Conservation (phyloP, 495 filamentous ascomycete species). For the Penicillium arizonense region DNA sequence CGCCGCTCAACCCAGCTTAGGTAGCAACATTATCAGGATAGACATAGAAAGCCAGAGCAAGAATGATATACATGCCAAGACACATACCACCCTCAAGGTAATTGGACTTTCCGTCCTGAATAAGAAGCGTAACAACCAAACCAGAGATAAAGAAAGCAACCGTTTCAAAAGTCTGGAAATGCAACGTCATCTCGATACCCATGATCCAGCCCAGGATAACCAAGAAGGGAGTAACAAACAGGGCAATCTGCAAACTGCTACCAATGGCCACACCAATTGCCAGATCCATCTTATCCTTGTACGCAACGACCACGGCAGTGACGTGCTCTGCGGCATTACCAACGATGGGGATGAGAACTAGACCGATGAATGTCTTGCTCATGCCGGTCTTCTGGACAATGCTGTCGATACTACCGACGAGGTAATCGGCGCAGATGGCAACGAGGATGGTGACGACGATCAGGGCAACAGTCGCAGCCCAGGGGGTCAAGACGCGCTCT, state of each 20-base stretch:
- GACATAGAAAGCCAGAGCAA: constrained; percentile 85
- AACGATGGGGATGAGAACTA: constrained; percentile 94
- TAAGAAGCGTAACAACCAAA: constrained; percentile 86
- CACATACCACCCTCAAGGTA: constrained; percentile 95
- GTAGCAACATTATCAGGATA: constrained; percentile 63
- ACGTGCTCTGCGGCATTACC: constrained; percentile 98
- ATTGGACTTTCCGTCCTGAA: constrained; percentile 92
- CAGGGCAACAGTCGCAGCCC: constrained; percentile 70
- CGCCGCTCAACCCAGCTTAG: not conserved
- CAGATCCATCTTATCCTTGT: constrained; percentile 97
- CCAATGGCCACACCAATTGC: constrained; percentile 94
- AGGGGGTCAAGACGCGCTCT: constrained; percentile 61
- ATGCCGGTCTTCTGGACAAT: constrained; percentile 82
- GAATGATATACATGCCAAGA: constrained; percentile 74
- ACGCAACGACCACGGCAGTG: constrained; percentile 86
- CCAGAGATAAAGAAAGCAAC: constrained; percentile 90
- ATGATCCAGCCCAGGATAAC: constrained; percentile 94
- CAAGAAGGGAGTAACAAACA: constrained; percentile 86
- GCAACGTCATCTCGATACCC: constrained; percentile 78
- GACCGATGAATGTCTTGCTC: constrained; percentile 94
- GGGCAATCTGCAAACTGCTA: constrained; percentile 89
- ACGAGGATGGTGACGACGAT: constrained; percentile 78
- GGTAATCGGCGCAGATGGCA: constrained; percentile 88
- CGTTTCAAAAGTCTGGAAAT: constrained; percentile 92
- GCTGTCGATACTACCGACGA: constrained; percentile 89